Conservation (phyloP, 1,284 basidiomycete species). For the Cystobasidiaceae sp. region DNA sequence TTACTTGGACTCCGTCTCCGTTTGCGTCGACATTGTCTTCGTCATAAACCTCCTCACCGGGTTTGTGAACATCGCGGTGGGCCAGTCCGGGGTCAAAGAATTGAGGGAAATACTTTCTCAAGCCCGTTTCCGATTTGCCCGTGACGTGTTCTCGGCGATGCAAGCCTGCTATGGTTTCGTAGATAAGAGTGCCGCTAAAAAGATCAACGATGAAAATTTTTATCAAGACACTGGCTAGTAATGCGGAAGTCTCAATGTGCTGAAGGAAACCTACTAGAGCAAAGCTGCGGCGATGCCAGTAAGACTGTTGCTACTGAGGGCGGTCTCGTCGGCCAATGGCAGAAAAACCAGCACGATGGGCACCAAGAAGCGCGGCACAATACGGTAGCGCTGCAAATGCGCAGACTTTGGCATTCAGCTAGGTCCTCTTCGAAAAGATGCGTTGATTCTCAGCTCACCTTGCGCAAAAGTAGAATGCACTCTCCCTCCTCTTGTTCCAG, state of each 20-base stretch:
- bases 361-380: constrained; percentile 8
- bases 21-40: background rate
- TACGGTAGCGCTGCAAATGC: background rate
- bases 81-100: constrained; percentile 8
- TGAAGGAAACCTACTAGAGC: constrained; percentile 10
- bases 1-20: too few species aligned
- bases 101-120: constrained; percentile 1
- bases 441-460: background rate
- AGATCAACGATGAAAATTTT: too few species aligned
- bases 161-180: constrained; percentile 5
- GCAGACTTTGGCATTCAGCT: background rate
- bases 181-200: constrained; percentile 1
- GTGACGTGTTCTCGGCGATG: constrained; percentile 5
- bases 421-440: background rate
- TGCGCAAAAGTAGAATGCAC: constrained; percentile 5
- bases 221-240: too few species aligned
- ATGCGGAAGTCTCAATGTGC: too few species aligned
- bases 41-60: background rate
- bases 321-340: background rate
- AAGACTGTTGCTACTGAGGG: background rate
- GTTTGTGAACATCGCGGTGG: constrained; percentile 13
- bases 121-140: background rate
- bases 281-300: constrained; percentile 1
- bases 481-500: constrained; percentile 1
- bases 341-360: constrained; percentile 1